A percentile compares a stretch with the other conserved stretches of the same genome.
Conservation (phyloP, 192 early-diverging fungal genomes). For the Backusella tuberculispora region DNA sequence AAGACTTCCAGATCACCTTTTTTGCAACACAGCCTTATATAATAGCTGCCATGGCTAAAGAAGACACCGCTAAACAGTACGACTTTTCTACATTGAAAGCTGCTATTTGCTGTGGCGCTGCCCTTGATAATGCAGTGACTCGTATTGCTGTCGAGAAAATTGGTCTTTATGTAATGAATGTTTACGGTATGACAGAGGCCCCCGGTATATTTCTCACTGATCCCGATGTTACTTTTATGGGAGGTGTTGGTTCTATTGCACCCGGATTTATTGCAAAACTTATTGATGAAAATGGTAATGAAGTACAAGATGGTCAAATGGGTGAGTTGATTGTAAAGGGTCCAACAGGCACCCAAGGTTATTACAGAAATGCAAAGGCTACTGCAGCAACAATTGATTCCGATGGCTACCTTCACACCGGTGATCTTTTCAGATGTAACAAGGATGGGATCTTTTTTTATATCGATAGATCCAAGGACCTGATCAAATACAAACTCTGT, state of each 20-base stretch:
- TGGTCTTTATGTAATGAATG: not conserved
- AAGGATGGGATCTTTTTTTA: not conserved
- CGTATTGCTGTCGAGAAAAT: not conserved
- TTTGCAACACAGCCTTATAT: too few relatives aligned
- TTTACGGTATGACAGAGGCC: not conserved
- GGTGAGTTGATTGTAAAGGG: not conserved
- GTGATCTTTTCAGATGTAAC: not conserved
- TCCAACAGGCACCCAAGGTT: not conserved
- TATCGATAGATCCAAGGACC: not conserved
- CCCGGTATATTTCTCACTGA: not conserved
- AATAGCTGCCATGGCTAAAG: too few relatives aligned
- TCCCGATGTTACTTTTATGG: not conserved
- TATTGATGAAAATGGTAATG: constrained; percentile 49
- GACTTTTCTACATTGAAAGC: not conserved
- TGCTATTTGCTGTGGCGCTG: not conserved
- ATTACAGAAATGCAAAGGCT: not conserved
- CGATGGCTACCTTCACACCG: not conserved
- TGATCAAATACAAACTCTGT: not conserved
- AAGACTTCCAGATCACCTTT: too few relatives aligned
- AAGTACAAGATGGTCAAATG: constrained; percentile 35
- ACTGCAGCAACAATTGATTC: not conserved
- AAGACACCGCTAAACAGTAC: not conserved
- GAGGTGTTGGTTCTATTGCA: constrained; percentile 44
- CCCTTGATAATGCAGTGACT: not conserved
- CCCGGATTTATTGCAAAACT: constrained; percentile 44